Evolutionary conservation across 768 basidiomycete species (phyloP).

Genomic region (Tylopilus felleus): DNA sequence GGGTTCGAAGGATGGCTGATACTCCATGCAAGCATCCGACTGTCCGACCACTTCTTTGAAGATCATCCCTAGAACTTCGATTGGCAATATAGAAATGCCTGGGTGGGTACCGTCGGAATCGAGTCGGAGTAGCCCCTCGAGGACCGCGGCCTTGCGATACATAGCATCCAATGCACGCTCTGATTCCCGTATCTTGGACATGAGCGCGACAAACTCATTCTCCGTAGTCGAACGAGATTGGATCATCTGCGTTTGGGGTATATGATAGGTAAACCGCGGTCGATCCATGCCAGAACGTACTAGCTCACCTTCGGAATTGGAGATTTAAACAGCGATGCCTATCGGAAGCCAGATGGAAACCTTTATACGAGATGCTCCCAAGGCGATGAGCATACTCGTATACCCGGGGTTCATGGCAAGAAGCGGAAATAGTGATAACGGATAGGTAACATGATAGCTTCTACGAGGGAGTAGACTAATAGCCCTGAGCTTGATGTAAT

Average conservation of each 20-base stretch:
- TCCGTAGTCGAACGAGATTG: constrained; percentile 6
- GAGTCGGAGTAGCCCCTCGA: constrained; percentile 9
- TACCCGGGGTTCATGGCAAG: neutral
- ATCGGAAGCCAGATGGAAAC: neutral
- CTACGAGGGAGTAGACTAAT: neutral
- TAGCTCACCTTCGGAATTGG: constrained; percentile 11
- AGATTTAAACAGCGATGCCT: neutral
- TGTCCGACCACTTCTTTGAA: constrained; percentile 18
- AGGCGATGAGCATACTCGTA: constrained; percentile 6
- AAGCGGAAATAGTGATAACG: constrained; percentile 8
- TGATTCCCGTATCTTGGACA: constrained; percentile 21
- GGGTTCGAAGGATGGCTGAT: neutral
- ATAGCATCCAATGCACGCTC: constrained; percentile 18
- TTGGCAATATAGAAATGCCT: constrained; percentile 22
- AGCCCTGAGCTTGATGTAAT: neutral
- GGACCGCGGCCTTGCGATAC: constrained; percentile 16
- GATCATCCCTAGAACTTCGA: constrained; percentile 27
- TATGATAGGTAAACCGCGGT: neutral
- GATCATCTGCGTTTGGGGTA: constrained; percentile 4
- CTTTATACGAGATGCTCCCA: constrained; percentile 13
- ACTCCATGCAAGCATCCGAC: neutral
- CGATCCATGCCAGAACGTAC: neutral
- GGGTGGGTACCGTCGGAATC: neutral
- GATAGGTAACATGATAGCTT: neutral
- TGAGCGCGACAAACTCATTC: constrained; percentile 15